Evolutionary conservation across 148 eudicot species (phyloP).

Genomic region (Camellia granthamiana): DNA sequence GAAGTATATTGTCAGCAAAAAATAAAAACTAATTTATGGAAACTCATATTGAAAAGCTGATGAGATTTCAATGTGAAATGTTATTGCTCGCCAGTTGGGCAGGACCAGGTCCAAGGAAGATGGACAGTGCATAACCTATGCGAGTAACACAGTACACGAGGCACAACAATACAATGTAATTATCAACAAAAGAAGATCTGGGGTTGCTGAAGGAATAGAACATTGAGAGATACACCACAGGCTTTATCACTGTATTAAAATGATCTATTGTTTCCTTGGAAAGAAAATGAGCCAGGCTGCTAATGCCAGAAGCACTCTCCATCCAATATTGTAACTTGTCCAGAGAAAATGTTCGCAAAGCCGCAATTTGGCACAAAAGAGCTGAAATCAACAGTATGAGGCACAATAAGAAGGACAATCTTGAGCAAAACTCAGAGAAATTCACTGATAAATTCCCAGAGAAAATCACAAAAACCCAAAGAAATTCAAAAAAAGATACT

Average conservation of each 20-base stretch:
- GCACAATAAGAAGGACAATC: not conserved
- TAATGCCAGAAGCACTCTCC: constrained; percentile 91
- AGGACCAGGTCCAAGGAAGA: constrained; percentile 85
- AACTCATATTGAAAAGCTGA: not conserved
- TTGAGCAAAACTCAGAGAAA: too few relatives aligned
- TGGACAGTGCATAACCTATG: constrained; percentile 78
- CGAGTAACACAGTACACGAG: constrained; percentile 96
- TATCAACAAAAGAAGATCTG: constrained; percentile 78
- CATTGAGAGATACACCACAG: constrained; percentile 84
- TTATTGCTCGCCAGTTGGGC: constrained; percentile 70
- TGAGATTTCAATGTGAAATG: not conserved
- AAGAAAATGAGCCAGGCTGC: constrained; percentile 91
- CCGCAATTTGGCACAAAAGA: constrained; percentile 88
- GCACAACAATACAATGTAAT: constrained; percentile 67
- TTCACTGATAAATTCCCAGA: too few relatives aligned
- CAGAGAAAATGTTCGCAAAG: constrained; percentile 75
- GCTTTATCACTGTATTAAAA: constrained; percentile 76
- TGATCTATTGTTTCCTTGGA: constrained; percentile 89
- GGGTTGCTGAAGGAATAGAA: constrained; percentile 91
- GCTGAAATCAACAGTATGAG: constrained; percentile 52
- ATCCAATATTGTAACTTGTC: constrained; percentile 92
- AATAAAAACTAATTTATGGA: not conserved
- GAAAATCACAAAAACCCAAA: too few relatives aligned
- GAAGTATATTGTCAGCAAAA: constrained; percentile 8
- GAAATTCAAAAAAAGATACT: too few relatives aligned